These are phyloP conservation scores for Mycena citricolor DNA, from an alignment of 1,284 basidiomycete genomes.

Conservation along the genomic window DNA sequence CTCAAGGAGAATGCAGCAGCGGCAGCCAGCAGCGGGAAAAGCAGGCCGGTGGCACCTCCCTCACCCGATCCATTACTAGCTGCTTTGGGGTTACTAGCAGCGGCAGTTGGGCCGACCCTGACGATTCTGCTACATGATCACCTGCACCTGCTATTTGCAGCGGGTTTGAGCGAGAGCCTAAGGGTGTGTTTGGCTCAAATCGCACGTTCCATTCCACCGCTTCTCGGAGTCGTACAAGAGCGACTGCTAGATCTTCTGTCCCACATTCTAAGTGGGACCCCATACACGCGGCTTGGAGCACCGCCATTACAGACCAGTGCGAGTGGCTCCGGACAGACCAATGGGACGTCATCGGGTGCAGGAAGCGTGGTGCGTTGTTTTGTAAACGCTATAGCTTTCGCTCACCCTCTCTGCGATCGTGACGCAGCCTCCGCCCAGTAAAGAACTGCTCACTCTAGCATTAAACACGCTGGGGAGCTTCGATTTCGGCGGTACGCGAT, in stretches of 20 bases:
- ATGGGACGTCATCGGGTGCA: neutral
- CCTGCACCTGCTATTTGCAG: conserved; percentile 87
- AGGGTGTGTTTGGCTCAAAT: conserved; percentile 85
- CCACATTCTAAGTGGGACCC: conserved; percentile 75
- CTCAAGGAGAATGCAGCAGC: conserved; percentile 45
- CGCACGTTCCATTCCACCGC: conserved; percentile 85
- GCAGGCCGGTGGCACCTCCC: conserved; percentile 79
- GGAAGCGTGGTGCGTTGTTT: too few species aligned
- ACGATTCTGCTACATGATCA: conserved; percentile 97
- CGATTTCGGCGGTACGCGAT: conserved; percentile 81
- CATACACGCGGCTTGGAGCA: conserved; percentile 84
- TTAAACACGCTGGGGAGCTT: conserved; percentile 89
- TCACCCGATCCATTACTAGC: conserved; percentile 95
- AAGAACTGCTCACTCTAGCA: conserved; percentile 86
- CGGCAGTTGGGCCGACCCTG: conserved; percentile 93
- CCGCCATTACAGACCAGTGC: conserved; percentile 38
- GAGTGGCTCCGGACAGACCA: neutral
- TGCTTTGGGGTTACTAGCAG: conserved; percentile 93
- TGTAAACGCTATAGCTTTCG: neutral
- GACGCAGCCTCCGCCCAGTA: conserved; percentile 43
- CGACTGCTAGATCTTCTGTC: conserved; percentile 85
- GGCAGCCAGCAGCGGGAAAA: conserved; percentile 34
- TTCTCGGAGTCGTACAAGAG: conserved; percentile 94
- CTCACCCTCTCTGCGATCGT: conserved; percentile 33
- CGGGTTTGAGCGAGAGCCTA: conserved; percentile 85